Evolutionary conservation across 345 rosid species (phyloP).

Genomic region (Eucalyptus albens): DNA sequence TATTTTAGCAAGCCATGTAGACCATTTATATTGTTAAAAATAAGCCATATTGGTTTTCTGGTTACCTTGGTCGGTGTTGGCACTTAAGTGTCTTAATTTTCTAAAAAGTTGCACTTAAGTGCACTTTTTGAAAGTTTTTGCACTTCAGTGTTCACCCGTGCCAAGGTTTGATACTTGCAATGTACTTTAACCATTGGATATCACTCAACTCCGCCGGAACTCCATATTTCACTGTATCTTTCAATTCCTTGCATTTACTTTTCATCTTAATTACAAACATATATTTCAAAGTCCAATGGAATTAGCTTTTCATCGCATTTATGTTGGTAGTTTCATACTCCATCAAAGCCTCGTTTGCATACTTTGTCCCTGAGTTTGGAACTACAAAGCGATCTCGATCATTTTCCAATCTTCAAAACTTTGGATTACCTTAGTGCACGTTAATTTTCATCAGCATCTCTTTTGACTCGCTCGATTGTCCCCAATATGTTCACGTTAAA

Average conservation of each 20-base stretch:
- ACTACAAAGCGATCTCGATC: too few relatives aligned
- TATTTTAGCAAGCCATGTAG: accelerated
- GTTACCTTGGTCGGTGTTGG: accelerated
- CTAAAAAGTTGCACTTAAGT: accelerated
- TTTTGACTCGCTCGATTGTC: background rate
- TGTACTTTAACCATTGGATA: accelerated
- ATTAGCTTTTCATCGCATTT: too few relatives aligned
- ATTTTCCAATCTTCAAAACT: too few relatives aligned
- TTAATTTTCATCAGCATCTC: too few relatives aligned
- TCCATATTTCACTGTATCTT: too few relatives aligned
- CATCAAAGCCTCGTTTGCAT: too few relatives aligned
- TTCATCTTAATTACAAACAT: too few relatives aligned
- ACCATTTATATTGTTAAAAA: accelerated
- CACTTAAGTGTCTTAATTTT: accelerated
- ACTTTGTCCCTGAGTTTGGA: too few relatives aligned
- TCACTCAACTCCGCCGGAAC: accelerated
- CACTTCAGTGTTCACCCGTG: accelerated
- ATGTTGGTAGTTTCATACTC: too few relatives aligned
- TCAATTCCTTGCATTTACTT: too few relatives aligned
- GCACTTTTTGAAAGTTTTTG: accelerated
- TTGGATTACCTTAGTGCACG: too few relatives aligned
- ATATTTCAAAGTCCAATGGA: too few relatives aligned
- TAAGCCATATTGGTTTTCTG: accelerated
- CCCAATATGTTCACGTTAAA: background rate
- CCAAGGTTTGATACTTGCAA: accelerated